A percentile compares a stretch with the other conserved stretches of the same genome.
Conservation (phyloP, 805 yeast genomes). For the Brettanomyces naardenensis region DNA sequence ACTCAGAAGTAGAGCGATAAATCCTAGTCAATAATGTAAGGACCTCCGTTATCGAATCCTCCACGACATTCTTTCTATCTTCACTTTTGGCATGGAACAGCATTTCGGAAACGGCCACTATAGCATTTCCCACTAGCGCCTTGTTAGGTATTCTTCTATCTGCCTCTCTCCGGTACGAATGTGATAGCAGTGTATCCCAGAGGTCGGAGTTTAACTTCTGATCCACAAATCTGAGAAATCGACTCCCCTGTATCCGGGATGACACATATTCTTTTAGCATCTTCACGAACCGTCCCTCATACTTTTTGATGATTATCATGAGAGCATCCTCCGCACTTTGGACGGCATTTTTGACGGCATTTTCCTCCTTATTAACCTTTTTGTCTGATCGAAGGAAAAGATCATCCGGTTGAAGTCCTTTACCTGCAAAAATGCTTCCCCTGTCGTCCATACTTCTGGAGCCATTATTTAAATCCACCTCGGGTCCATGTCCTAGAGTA, state of each 20-base stretch:
- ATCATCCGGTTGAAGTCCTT: slow-evolving; percentile 3
- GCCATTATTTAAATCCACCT: neutral
- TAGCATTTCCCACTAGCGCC: slow-evolving; percentile 50
- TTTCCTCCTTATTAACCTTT: neutral
- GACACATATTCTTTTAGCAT: neutral
- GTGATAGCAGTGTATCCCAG: slow-evolving; percentile 21
- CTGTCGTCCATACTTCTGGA: neutral
- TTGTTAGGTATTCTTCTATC: slow-evolving; percentile 55
- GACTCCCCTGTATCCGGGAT: neutral
- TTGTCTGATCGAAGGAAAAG: slow-evolving; percentile 6
- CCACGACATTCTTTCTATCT: slow-evolving; percentile 48
- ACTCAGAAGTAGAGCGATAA: slow-evolving; percentile 44
- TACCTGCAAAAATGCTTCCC: neutral
- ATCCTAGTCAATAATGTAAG: slow-evolving; percentile 54
- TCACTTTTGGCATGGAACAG: slow-evolving; percentile 55
- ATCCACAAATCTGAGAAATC: neutral
- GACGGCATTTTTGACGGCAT: neutral
- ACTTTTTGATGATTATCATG: neutral
- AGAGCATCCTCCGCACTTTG: neutral
- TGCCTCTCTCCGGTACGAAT: slow-evolving; percentile 43
- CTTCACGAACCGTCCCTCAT: neutral
- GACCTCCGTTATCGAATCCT: slow-evolving; percentile 48
- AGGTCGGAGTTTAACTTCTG: neutral
- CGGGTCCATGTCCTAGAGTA: neutral
- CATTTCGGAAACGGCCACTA: slow-evolving; percentile 51